Evolutionary conservation across 1,139 yeast species (phyloP), one percentile per base, ranked within the genome.

Genomic region (Geotrichum histeridarum): DNA sequence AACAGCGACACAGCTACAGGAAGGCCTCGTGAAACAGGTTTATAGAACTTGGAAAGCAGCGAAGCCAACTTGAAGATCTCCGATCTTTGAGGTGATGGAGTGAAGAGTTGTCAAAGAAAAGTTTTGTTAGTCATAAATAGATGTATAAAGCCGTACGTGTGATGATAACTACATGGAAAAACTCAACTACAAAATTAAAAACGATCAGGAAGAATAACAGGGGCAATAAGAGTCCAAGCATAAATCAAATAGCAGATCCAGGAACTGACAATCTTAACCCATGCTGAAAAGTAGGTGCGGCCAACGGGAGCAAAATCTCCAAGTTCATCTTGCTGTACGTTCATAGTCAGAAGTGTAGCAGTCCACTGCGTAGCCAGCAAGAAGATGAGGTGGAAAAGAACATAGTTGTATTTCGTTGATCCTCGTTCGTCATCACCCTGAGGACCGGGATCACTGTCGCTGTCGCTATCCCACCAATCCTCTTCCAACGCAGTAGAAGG

Each of bases 251-350:
- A 93, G 67, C 99, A 94, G 35, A 87, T 81, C 96, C 98, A 90
- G 1, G 97, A 86, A 66, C 95, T 84, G 30, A 86, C 76, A 57
- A 93, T 88, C 72, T 93, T 93, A 54, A 91, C 90, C 96, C 97
- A 90, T 12, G 96, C 83, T 58, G 94, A 86, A 68, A 93, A 93
- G 70, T 91, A 91, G 0, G 99, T 93, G 67, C 99, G 77, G 1
- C 99, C 99, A 5, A 94, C 99, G 0, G 99, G 99, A 7, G 90
- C 84, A 67, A 94, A 94, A 60, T 89, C 95, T 7, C 95, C 96
- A 50, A 82, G 79, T 58, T 84, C 86, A 62, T 88, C 95, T 63
- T 84, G 83, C 54, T 86, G 83, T 35, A 93, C 97, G 65, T 91
- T 93, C 70, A 90, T 87, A 0, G 99, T 94, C 57, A 94, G 76